Evolutionary conservation across 768 basidiomycete genomes (phyloP).

Genomic region (Phaeotremella fagi): DNA sequence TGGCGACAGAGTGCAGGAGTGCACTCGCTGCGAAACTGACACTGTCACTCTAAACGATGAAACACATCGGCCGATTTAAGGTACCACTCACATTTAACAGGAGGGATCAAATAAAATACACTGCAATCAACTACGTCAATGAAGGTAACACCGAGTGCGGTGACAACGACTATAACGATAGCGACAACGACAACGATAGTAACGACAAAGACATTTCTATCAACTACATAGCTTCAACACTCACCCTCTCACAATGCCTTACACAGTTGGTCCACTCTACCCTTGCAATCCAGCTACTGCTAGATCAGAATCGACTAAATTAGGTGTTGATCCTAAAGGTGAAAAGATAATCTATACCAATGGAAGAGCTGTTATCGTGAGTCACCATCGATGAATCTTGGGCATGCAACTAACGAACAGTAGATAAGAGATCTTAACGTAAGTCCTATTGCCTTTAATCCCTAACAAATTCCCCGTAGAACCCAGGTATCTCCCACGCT

Average conservation of each 20-base stretch:
- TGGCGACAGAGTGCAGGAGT: too few relatives aligned
- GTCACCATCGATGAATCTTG: conserved; percentile 38
- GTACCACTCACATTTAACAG: too few relatives aligned
- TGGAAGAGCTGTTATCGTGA: conserved; percentile 76
- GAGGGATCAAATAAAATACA: too few relatives aligned
- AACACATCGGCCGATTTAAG: too few relatives aligned
- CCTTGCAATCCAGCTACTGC: conserved; percentile 67
- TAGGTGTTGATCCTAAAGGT: conserved; percentile 62
- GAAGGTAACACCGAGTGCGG: too few relatives aligned
- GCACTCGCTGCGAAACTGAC: too few relatives aligned
- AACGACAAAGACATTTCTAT: too few relatives aligned
- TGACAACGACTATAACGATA: too few relatives aligned
- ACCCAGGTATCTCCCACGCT: background rate
- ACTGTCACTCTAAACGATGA: too few relatives aligned
- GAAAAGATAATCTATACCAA: conserved; percentile 77
- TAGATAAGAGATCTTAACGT: conserved; percentile 83
- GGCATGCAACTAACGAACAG: conserved; percentile 2
- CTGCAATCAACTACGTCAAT: too few relatives aligned
- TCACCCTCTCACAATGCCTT: background rate
- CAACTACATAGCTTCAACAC: background rate
- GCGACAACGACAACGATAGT: too few relatives aligned
- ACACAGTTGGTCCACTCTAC: conserved; percentile 48
- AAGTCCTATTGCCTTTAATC: conserved; percentile 24
- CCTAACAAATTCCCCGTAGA: background rate
- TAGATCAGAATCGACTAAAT: conserved; percentile 66